These are phyloP conservation scores for Micractinium conductrix DNA, from an alignment of 139 green algal species.

Conservation along the genomic window DNA sequence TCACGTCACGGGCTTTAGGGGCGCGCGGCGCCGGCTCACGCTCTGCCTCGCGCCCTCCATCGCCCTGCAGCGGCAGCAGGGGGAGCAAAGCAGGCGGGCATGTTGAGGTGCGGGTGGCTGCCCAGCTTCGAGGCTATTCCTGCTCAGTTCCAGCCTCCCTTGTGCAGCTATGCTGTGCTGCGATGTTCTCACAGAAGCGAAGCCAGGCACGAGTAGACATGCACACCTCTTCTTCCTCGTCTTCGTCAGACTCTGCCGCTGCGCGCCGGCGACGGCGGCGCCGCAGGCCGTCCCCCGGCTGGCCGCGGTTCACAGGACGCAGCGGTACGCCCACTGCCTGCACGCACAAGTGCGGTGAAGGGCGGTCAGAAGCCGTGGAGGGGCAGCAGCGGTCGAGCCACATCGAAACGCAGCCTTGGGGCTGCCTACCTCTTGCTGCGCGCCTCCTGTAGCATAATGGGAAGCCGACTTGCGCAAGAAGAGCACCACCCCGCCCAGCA, in stretches of 20 bases:
- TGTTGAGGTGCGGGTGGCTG: background rate
- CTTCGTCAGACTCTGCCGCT: constrained; percentile 1
- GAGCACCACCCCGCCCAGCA: too few relatives aligned
- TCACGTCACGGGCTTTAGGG: background rate
- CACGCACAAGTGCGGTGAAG: too few relatives aligned
- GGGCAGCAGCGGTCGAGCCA: too few relatives aligned
- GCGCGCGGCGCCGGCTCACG: background rate
- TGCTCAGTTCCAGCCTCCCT: background rate
- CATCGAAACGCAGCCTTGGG: too few relatives aligned
- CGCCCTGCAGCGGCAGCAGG: background rate
- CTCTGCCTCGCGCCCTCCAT: background rate
- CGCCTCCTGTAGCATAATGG: too few relatives aligned
- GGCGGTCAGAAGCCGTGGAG: too few relatives aligned
- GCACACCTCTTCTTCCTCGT: background rate
- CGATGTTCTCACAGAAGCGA: too few relatives aligned
- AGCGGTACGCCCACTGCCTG: constrained; percentile 8
- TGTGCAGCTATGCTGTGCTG: background rate
- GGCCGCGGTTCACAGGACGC: background rate
- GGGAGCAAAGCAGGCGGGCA: background rate
- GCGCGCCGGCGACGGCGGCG: background rate
- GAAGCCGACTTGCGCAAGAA: too few relatives aligned
- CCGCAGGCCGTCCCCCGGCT: background rate
- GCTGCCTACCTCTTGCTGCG: too few relatives aligned
- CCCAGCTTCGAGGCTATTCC: background rate
- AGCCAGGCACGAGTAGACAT: background rate